Evolutionary conservation across 1,284 basidiomycete species (phyloP).

Genomic region (Heliocybe sulcata): DNA sequence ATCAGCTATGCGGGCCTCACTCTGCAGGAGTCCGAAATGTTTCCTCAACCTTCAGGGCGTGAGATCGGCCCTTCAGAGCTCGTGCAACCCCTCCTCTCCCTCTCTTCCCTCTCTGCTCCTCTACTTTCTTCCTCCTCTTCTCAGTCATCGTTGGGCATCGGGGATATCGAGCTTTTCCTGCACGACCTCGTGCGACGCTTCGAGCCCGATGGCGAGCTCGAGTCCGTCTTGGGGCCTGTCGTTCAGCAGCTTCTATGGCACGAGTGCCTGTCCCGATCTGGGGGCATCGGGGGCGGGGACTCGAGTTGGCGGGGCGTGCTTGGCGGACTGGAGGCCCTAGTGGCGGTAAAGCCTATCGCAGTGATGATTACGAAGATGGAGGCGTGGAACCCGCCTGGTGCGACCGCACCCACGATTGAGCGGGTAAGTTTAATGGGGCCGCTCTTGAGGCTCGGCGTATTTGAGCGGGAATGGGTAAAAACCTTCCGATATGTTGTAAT

Average conservation of each 20-base stretch:
- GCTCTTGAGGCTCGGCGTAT: slow-evolving; percentile 75
- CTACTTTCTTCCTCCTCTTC: slow-evolving; percentile 41
- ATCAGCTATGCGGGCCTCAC: slow-evolving; percentile 89
- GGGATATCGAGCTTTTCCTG: slow-evolving; percentile 65
- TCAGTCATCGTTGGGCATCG: slow-evolving; percentile 31
- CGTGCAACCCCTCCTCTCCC: slow-evolving; percentile 65
- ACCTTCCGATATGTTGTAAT: background rate
- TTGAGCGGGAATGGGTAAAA: slow-evolving; percentile 82
- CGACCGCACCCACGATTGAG: slow-evolving; percentile 58
- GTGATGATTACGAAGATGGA: slow-evolving; percentile 66
- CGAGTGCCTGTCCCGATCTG: slow-evolving; percentile 49
- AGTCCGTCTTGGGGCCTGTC: slow-evolving; percentile 41
- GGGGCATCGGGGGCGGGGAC: slow-evolving; percentile 64
- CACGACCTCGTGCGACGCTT: slow-evolving; percentile 68
- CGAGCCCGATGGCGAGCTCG: slow-evolving; percentile 37
- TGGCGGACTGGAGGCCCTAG: slow-evolving; percentile 74
- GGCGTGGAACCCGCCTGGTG: slow-evolving; percentile 61
- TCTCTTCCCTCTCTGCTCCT: slow-evolving; percentile 57
- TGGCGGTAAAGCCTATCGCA: slow-evolving; percentile 81
- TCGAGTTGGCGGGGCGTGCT: slow-evolving; percentile 84
- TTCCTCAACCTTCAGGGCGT: slow-evolving; percentile 79
- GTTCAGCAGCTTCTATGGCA: slow-evolving; percentile 54
- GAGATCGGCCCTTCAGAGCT: slow-evolving; percentile 73
- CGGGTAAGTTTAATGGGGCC: slow-evolving; percentile 70
- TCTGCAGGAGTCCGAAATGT: slow-evolving; percentile 91